These are phyloP conservation scores for Kurtzmaniella quercitrusa DNA, from an alignment of 1,139 yeast species.

Conservation along the genomic window DNA sequence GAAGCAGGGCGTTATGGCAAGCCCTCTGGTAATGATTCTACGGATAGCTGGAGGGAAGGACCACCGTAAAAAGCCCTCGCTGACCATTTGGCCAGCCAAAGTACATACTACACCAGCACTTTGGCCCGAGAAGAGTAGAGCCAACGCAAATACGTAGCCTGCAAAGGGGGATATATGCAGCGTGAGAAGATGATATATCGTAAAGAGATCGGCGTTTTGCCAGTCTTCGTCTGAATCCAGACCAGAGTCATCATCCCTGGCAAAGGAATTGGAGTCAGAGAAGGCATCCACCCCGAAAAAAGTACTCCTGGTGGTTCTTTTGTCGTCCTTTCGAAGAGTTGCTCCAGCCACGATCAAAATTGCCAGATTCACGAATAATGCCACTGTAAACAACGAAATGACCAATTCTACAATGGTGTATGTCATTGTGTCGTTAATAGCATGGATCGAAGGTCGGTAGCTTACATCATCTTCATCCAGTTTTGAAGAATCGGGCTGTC, in stretches of 20 bases:
- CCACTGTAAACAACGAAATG: slow-evolving; percentile 71
- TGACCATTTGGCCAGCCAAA: slow-evolving; percentile 93
- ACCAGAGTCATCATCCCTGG: slow-evolving; percentile 31
- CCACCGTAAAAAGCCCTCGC: slow-evolving; percentile 90
- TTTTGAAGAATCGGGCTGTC: not conserved
- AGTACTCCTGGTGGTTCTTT: slow-evolving; percentile 3
- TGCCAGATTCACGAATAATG: slow-evolving; percentile 81
- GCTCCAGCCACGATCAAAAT: slow-evolving; percentile 85
- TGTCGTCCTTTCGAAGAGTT: slow-evolving; percentile 37
- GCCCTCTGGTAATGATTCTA: slow-evolving; percentile 72
- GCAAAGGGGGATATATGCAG: slow-evolving; percentile 83
- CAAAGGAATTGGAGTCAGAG: slow-evolving; percentile 10
- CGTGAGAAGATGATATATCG: slow-evolving; percentile 73
- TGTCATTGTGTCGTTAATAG: slow-evolving; percentile 65
- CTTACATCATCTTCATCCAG: slow-evolving; percentile 14
- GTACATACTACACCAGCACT: slow-evolving; percentile 99
- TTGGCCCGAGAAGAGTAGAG: slow-evolving; percentile 91
- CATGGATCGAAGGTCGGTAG: slow-evolving; percentile 66
- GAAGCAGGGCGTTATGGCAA: slow-evolving; percentile 88
- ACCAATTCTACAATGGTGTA: slow-evolving; percentile 75
- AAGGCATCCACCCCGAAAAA: slow-evolving; percentile 1
- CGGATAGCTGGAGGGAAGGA: slow-evolving; percentile 82
- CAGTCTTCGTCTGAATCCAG: slow-evolving; percentile 39
- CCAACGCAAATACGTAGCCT: slow-evolving; percentile 87
- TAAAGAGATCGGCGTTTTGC: slow-evolving; percentile 71